These are phyloP conservation scores for Pontederia crassipes DNA, from an alignment of 176 grass and related monocot genomes.

Conservation along the genomic window DNA sequence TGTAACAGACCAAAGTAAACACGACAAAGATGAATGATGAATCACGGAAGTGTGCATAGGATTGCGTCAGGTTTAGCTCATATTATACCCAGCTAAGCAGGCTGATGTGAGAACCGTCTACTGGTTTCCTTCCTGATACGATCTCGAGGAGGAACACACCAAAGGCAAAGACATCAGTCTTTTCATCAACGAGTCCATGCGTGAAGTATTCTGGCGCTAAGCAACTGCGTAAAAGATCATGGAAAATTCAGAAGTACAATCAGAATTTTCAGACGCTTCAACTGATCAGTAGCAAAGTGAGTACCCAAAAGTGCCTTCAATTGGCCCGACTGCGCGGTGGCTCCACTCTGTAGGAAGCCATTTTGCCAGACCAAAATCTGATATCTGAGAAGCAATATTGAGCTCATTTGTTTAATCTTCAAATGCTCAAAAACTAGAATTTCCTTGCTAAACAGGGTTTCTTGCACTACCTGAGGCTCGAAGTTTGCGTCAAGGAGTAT, in stretches of 20 bases:
- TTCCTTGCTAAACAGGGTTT: too few species aligned
- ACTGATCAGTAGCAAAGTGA: too few species aligned
- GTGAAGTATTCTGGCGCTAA: background rate
- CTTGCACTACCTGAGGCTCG: background rate
- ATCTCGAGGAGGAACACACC: constrained; percentile 3
- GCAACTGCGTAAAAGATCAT: background rate
- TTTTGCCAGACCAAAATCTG: constrained; percentile 17
- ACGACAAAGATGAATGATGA: too few species aligned
- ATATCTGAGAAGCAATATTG: background rate
- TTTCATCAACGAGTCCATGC: constrained; percentile 1
- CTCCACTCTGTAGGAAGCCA: constrained; percentile 12
- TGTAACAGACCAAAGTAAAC: background rate
- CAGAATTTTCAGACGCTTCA: too few species aligned
- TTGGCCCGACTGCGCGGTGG: constrained; percentile 1
- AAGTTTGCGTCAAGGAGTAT: constrained; percentile 9
- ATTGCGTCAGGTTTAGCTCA: too few species aligned
- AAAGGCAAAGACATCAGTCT: constrained; percentile 1
- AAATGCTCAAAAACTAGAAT: too few species aligned
- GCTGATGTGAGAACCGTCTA: background rate
- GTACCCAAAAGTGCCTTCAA: constrained; percentile 15
- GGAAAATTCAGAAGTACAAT: too few species aligned
- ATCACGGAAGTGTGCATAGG: too few species aligned
- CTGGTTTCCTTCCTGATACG: background rate
- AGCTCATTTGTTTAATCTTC: background rate
- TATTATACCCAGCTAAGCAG: background rate